Evolutionary conservation across 441 rosid genomes (phyloP).

Genomic region (Erysimum cheiri): DNA sequence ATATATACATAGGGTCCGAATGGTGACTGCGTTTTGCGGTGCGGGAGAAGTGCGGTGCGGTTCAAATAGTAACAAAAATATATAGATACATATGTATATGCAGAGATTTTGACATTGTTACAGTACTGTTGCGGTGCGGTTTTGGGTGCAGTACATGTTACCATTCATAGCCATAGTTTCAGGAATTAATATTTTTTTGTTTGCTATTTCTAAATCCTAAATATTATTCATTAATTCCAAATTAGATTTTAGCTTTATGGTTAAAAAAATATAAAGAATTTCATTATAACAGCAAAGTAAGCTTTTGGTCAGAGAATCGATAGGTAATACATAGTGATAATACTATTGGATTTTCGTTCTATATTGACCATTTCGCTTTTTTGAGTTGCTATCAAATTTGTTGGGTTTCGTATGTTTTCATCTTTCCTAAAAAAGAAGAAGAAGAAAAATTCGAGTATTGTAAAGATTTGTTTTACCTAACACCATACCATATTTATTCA

Average conservation of each 20-base stretch:
- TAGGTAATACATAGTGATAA: slow-evolving; percentile 5
- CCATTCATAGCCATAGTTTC: no score
- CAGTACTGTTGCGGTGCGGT: no score
- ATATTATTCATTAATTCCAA: background rate
- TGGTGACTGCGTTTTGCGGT: no score
- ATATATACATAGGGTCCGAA: no score
- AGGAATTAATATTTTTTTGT: background rate
- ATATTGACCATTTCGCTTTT: slow-evolving; percentile 21
- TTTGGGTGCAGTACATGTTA: no score
- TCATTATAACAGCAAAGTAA: background rate
- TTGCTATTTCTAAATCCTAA: background rate
- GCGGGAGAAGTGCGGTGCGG: no score
- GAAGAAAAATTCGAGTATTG: slow-evolving; percentile 5
- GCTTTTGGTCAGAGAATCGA: slow-evolving; percentile 5
- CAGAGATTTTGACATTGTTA: no score
- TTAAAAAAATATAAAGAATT: background rate
- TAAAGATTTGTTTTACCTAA: slow-evolving; percentile 36
- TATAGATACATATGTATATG: no score
- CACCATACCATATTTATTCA: slow-evolving; percentile 30
- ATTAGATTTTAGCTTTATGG: background rate
- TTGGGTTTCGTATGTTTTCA: slow-evolving; percentile 18
- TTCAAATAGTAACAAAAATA: no score
- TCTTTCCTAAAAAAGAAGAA: slow-evolving; percentile 1
- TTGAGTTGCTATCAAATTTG: slow-evolving; percentile 17
- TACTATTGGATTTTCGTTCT: slow-evolving; percentile 6